Conservation (phyloP, 2,329 filamentous ascomycete genomes). For the Fusarium ambrosium region DNA sequence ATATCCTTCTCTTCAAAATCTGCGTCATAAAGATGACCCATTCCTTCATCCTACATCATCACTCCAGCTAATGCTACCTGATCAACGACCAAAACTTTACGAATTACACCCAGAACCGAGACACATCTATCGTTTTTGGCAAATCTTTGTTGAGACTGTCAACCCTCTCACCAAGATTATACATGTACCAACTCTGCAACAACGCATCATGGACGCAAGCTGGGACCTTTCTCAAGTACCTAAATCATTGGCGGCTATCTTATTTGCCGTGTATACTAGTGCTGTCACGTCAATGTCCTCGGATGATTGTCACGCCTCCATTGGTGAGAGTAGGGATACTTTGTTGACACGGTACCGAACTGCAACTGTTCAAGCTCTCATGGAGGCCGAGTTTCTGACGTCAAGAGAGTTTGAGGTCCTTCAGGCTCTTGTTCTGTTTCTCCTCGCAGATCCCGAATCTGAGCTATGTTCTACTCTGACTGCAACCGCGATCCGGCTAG, state of each 20-base stretch:
- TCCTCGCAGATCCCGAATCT: conserved; percentile 48
- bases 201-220: conserved; percentile 48
- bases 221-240: conserved; percentile 40
- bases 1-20: conserved; percentile 36
- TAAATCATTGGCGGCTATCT: conserved; percentile 37
- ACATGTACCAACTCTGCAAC: conserved; percentile 50
- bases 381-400: conserved; percentile 44
- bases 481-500: conserved; percentile 39
- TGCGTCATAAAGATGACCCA: conserved; percentile 42
- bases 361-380: conserved; percentile 43
- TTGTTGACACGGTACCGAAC: conserved; percentile 43
- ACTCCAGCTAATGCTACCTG: conserved; percentile 17
- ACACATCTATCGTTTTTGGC: conserved; percentile 49
- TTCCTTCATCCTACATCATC: conserved; percentile 19
- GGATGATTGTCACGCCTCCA: conserved; percentile 24
- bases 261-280: conserved; percentile 49
- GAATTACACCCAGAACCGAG: conserved; percentile 49
- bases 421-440: conserved; percentile 48
- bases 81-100: background rate
- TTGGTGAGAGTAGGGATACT: conserved; percentile 27
- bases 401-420: conserved; percentile 48
- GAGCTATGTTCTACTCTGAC: conserved; percentile 46
- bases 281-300: conserved; percentile 41
- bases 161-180: conserved; percentile 51
- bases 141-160: conserved; percentile 50